phyloP scores from a whole-genome alignment of 2,329 filamentous ascomycete genomes.

The Didymella arachidicola region DNA sequence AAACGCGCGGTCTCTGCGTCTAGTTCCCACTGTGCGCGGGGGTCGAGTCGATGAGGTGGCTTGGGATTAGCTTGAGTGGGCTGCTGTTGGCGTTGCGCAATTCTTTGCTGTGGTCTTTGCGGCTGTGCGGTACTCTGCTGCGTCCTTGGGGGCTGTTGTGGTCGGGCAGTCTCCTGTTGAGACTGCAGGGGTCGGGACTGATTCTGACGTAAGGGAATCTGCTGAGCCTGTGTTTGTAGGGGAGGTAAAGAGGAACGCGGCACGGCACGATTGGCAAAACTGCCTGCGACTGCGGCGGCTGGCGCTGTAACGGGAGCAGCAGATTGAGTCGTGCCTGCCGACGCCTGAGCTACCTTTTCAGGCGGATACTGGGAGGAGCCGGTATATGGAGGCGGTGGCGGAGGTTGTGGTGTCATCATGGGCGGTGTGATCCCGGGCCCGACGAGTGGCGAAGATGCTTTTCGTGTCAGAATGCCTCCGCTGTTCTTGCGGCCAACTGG shows the following conservation, averaged over 20 bases:
- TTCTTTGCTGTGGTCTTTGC: constrained; percentile 43
- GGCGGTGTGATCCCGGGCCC: constrained; percentile 40
- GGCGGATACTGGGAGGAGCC: constrained; percentile 33
- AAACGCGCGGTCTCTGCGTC: constrained; percentile 60
- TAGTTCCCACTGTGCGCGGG: constrained; percentile 61
- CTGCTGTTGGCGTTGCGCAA: constrained; percentile 39
- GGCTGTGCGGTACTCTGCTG: constrained; percentile 14
- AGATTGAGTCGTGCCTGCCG: background rate
- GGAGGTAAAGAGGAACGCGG: constrained; percentile 43
- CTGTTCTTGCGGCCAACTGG: constrained; percentile 50
- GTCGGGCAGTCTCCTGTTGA: constrained; percentile 7
- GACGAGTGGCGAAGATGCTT: constrained; percentile 46
- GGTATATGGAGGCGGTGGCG: constrained; percentile 35
- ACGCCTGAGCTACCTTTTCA: constrained; percentile 33
- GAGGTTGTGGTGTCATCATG: constrained; percentile 44
- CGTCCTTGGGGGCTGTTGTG: constrained; percentile 15
- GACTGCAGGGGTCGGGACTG: constrained; percentile 13
- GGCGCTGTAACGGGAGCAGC: constrained; percentile 1
- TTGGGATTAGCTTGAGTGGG: constrained; percentile 36
- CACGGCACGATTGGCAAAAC: constrained; percentile 24
- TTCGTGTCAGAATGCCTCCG: constrained; percentile 43
- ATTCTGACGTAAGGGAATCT: constrained; percentile 3
- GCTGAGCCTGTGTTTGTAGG: constrained; percentile 31
- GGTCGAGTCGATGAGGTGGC: constrained; percentile 50
- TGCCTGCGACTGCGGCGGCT: constrained; percentile 1